Evolutionary conservation across 1,139 yeast species (phyloP), one percentile per base, ranked within the genome.

Genomic region (Pichia cactophila): DNA sequence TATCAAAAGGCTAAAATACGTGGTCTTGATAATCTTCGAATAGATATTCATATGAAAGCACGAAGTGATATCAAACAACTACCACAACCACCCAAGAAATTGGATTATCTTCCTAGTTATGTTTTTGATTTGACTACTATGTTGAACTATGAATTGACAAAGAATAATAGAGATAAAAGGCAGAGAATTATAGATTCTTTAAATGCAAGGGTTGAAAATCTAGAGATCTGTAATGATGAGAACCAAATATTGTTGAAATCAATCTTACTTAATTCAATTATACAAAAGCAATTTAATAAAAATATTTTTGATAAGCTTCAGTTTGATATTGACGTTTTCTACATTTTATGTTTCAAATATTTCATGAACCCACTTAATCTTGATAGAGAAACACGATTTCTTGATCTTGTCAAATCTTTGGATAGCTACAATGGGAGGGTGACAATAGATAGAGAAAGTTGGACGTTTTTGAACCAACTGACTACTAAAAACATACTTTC

Each of bases 261-360:
- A n/a, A n/a, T 49, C 7, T 8, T 49, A 11, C 26, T 49, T 1
- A 11, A 46, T 17, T 33, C 37, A 9, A 46, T 49, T 8, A 11
- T 41, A 9, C 28, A 38, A 16, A 4, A 14, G 8, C 12, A 16
- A 16, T 26, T 12, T 11, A 29, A 23, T 28, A 26, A 35, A 28
- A 16, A 11, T 8, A 23, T 35, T 5, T 31, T 41, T 8, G 33
- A 36, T 6, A 16, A 28, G 2, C 12, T 46, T 10, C 17, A 17
- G 1, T 49, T 43, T 39, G 53, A 50, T 38, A 7, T 14, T 8
- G 50, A 50, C 37, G 33, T 45, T 12, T 39, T 29, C 29, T 50
- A 50, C 33, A 23, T 50, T 11, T 12, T 45, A 11, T 42, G 46
- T 26, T 41, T 47, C 8, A 17, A 23, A n/a, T 50, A 45, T 33